Conservation (phyloP, 345 rosid species). For the Sisymbrium altissimum region DNA sequence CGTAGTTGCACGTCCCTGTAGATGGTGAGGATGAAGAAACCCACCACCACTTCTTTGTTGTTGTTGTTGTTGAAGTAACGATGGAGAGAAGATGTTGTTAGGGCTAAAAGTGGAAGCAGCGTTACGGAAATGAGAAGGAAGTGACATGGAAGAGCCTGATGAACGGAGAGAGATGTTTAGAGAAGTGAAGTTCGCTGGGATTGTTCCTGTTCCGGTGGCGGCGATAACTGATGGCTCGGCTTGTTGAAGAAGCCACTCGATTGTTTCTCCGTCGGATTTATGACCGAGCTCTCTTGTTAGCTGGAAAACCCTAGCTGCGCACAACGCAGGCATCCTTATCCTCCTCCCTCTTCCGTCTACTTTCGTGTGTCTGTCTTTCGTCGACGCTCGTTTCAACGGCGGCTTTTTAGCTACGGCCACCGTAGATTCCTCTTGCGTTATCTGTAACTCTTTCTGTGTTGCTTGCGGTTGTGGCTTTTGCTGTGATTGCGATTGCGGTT, state of each 20-base stretch:
- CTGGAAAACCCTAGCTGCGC: slow-evolving; percentile 99
- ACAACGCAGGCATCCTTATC: slow-evolving; percentile 98
- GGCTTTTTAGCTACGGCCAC: slow-evolving; percentile 56
- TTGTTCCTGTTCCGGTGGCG: slow-evolving; percentile 96
- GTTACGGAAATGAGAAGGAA: slow-evolving; percentile 75
- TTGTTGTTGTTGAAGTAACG: slow-evolving; percentile 27
- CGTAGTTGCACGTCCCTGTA: slow-evolving; percentile 33
- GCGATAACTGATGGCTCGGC: slow-evolving; percentile 97
- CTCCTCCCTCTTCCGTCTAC: slow-evolving; percentile 96
- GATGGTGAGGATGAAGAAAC: slow-evolving; percentile 15
- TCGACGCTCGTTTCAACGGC: slow-evolving; percentile 75
- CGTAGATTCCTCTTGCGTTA: slow-evolving; percentile 24
- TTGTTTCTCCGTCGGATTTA: slow-evolving; percentile 94
- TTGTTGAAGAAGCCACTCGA: slow-evolving; percentile 98
- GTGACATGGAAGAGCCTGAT: slow-evolving; percentile 86
- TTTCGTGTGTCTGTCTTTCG: slow-evolving; percentile 94
- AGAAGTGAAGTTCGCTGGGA: slow-evolving; percentile 95
- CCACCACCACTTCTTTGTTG: slow-evolving; percentile 10
- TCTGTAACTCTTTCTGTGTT: slow-evolving; percentile 19
- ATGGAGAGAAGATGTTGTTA: slow-evolving; percentile 18
- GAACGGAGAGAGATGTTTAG: slow-evolving; percentile 87
- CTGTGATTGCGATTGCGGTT: slow-evolving; percentile 11
- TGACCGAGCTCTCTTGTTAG: slow-evolving; percentile 89
- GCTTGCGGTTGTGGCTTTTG: slow-evolving; percentile 22
- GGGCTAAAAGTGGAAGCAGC: slow-evolving; percentile 57